phyloP scores from a whole-genome alignment of 257 asterid species.

The Cruciata laevipes region DNA sequence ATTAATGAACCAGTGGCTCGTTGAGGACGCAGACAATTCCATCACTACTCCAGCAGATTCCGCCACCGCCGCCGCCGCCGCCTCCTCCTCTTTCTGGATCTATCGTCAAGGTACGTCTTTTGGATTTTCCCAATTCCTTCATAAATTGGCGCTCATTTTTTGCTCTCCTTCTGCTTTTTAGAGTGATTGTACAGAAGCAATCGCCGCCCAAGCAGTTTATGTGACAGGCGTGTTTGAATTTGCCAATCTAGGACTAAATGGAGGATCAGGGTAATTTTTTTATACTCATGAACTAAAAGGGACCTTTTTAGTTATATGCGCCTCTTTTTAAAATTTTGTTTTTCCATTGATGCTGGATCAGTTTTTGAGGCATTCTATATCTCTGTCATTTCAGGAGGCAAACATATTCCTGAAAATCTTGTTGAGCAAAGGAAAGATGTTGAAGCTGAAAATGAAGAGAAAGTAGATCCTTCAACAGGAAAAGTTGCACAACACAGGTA shows the following conservation, averaged over 20 bases:
- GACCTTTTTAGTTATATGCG: no score
- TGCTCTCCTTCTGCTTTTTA: no score
- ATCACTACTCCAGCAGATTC: neutral
- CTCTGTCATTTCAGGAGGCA: neutral
- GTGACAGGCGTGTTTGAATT: neutral
- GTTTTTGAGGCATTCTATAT: neutral
- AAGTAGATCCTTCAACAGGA: slow-evolving; percentile 74
- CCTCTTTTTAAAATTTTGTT: no score
- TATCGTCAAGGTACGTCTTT: no score
- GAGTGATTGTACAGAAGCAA: no score
- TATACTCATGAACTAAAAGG: neutral
- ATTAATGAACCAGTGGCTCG: neutral
- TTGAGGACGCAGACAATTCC: neutral
- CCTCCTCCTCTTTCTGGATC: no score
- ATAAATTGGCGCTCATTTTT: no score
- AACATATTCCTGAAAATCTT: neutral
- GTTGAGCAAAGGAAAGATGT: slow-evolving; percentile 48
- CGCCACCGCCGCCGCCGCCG: no score
- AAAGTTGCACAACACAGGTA: slow-evolving; percentile 87
- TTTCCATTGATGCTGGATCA: neutral
- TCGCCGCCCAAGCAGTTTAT: no score
- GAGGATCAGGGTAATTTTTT: neutral
- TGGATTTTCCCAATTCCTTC: no score
- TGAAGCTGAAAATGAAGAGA: slow-evolving; percentile 42
- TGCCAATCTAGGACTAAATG: neutral